Evolutionary conservation across 129 eudicot species (phyloP), one percentile per base, ranked within the genome.

Genomic region (Deinandra increscens): DNA sequence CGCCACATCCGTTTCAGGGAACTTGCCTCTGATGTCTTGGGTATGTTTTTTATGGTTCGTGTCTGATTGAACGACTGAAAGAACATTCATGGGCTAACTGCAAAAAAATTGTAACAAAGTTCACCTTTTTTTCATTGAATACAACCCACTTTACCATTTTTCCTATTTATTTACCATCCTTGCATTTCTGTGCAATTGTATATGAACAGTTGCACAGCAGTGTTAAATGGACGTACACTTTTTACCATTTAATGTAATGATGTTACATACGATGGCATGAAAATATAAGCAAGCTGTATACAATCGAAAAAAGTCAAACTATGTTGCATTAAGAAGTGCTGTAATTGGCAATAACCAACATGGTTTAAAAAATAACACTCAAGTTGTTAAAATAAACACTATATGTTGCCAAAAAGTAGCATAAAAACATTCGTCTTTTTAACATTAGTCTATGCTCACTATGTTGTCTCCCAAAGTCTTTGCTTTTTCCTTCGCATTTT

Each of bases 1-100:
- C 96, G 97, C 67, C 97, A 91, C 63, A 88, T 91, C 50, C 81
- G 97, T 18, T 91, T 91, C 83, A 83, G 97, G 64, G 97, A 91
- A 62, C 96, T 91, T 20, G 96, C 97, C 31, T 81, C 96, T 18
- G 97, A 91, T 72, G 86, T 91, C 14, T 70, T 91, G 64, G 97
- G 97, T 83, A 79, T 43, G 60, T 48, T 29, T 53, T 53, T 29
- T 37, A 37, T 38, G 17, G 17, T 14, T 54, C 22, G 7, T 10
- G 34, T 11, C 9, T 4, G 17, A 26, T 39, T 58, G 39, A 58
- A 17, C 7, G 11, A 39, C 44, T 39, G 44, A 39, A 18, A 9
- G 37, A 9, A 26, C 13, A 14, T 29, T 13, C 10, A 11, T 29
- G 18, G 38, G 41, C 29, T 58, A 29, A 14, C 29, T 58, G 64